Evolutionary conservation across 768 basidiomycete species (phyloP), one percentile per base, ranked within the genome.

Genomic region (Holtermannia corniformis): DNA sequence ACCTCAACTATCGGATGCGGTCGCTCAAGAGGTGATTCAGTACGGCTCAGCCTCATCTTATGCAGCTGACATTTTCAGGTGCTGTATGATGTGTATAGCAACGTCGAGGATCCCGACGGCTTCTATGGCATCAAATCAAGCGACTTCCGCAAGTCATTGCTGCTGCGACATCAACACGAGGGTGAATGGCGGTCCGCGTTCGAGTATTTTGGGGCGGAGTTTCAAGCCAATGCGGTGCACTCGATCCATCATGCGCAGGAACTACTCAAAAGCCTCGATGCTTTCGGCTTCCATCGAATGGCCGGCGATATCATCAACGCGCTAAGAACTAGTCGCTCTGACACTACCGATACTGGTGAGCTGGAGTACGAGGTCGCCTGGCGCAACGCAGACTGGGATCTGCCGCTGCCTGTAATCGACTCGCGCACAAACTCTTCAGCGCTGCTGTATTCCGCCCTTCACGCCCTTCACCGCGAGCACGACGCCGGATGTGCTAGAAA

Each of bases 61-160:
- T 37, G 25, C 49, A 19, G 74, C 77, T 1, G 86, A 89, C 59
- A 76, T 28, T 22, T 21, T 1, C 42, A 85, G 52, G 77, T 92
- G 22, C 74, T 97, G 20, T 96, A 90, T 74, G 84, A 85, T 47
- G 89, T 97, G 47, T 99, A 97, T 65, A 82, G 83, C 50, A 85
- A 90, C 61, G 90, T 99, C 55, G 92, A 95, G 64, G 95, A 99
- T 68, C 92, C 92, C 0, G 95, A 99, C 62, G 91, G 95, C 1
- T 99, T 99, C 70, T 99, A 99, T 71, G 90, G 90, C 4, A 90
- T 97, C 54, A 78, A 83, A 56, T 82, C 85, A 5, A 72, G 78
- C 26, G 82, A 97, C 64, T 78, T 87, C n/a, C 79, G 81, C 22
- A 78, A 80, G 42, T 86, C 91, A 51, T 78, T 99, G 28, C 77